A percentile compares a stretch with the other conserved stretches of the same genome.
Conservation (phyloP, 305 asterid species). For the Ajuga reptans region DNA sequence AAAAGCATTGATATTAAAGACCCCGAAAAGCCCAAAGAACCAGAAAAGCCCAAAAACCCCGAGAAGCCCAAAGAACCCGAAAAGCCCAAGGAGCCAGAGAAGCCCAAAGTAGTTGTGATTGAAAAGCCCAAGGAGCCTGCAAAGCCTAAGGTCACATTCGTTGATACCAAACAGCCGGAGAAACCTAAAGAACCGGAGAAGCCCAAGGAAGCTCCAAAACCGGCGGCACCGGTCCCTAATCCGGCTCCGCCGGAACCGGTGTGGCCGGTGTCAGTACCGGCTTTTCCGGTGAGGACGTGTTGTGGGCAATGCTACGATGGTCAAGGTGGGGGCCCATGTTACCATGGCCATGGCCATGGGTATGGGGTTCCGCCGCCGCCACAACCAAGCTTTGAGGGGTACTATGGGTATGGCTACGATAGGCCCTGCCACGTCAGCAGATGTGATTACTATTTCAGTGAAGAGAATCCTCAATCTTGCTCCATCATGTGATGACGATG, state of each 20-base stretch:
- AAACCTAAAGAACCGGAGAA: too few species aligned
- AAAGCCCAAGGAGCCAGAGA: slow-evolving; percentile 15
- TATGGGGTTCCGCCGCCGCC: slow-evolving; percentile 44
- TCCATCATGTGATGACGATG: slow-evolving; percentile 44
- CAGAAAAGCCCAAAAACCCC: slow-evolving; percentile 12
- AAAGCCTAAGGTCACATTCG: background rate
- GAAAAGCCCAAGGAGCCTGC: slow-evolving; percentile 19
- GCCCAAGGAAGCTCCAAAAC: slow-evolving; percentile 11
- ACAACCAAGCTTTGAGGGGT: slow-evolving; percentile 29
- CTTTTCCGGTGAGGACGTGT: slow-evolving; percentile 36
- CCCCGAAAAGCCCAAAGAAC: slow-evolving; percentile 38
- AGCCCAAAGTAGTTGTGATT: slow-evolving; percentile 17
- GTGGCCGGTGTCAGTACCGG: slow-evolving; percentile 6
- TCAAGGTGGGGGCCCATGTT: slow-evolving; percentile 54
- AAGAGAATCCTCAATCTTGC: slow-evolving; percentile 45
- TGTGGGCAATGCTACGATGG: slow-evolving; percentile 33
- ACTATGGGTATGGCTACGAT: slow-evolving; percentile 21
- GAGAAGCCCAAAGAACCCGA: slow-evolving; percentile 19
- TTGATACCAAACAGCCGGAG: background rate
- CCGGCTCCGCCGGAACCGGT: background rate
- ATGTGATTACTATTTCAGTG: slow-evolving; percentile 42
- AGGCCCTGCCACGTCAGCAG: slow-evolving; percentile 31
- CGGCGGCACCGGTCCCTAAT: slow-evolving; percentile 19
- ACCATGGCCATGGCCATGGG: slow-evolving; percentile 41
- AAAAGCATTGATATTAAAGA: slow-evolving; percentile 52